These are phyloP conservation scores for Kitagawia praeruptora DNA, from an alignment of 129 eudicot species.

Conservation along the genomic window DNA sequence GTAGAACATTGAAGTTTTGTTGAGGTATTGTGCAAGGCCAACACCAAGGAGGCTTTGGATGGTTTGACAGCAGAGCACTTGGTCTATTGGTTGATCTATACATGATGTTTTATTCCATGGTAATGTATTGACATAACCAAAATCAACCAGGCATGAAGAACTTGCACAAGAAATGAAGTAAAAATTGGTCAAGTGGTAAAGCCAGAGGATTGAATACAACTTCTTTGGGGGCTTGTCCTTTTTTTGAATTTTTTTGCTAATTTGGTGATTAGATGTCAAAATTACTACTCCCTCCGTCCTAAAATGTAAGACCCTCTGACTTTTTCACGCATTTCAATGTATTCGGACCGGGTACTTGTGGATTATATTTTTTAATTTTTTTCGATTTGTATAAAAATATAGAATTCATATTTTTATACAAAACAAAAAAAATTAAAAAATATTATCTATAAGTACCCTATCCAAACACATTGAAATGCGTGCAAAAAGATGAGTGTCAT, in stretches of 20 bases:
- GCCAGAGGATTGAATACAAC: background rate
- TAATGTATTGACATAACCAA: slow-evolving; percentile 42
- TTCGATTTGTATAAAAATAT: too few relatives aligned
- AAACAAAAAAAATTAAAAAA: too few relatives aligned
- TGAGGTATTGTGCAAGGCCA: slow-evolving; percentile 55
- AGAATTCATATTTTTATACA: too few relatives aligned
- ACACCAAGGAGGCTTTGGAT: slow-evolving; percentile 53
- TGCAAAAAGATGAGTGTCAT: too few relatives aligned
- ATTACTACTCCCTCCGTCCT: too few relatives aligned
- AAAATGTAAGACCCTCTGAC: too few relatives aligned
- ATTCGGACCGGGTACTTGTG: too few relatives aligned
- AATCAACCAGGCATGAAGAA: slow-evolving; percentile 57
- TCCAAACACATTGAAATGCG: too few relatives aligned
- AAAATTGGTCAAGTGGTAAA: slow-evolving; percentile 7
- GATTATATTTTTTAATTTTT: too few relatives aligned
- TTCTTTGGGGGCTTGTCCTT: background rate
- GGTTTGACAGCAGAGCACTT: slow-evolving; percentile 47
- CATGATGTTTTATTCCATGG: slow-evolving; percentile 59
- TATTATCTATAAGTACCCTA: too few relatives aligned
- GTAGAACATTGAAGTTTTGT: slow-evolving; percentile 36
- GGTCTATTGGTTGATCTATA: slow-evolving; percentile 11
- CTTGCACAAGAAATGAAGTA: slow-evolving; percentile 8
- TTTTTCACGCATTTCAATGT: too few relatives aligned
- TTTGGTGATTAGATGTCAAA: background rate
- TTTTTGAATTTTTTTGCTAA: background rate